Evolutionary conservation across 2,329 filamentous ascomycete species (phyloP).

Genomic region (Orbilia quercus): DNA sequence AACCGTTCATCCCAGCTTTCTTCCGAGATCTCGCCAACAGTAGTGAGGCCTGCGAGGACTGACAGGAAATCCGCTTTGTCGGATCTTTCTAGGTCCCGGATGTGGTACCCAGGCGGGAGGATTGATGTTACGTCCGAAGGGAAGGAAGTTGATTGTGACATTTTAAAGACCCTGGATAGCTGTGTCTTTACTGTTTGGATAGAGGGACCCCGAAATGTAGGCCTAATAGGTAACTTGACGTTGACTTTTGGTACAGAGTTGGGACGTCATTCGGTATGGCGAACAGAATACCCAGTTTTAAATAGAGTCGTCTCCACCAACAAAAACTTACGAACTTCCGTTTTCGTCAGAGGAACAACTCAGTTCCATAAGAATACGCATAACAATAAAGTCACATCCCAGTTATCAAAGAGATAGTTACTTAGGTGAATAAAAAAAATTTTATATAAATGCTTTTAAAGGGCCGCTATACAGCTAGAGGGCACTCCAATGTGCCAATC

Average conservation of each 20-base stretch:
- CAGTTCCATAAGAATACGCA: background rate
- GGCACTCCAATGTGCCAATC: conserved; percentile 33
- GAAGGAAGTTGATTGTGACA: conserved; percentile 28
- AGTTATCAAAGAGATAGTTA: background rate
- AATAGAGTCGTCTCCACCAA: too few relatives aligned
- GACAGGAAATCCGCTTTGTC: conserved; percentile 88
- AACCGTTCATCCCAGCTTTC: conserved; percentile 81
- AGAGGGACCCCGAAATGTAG: background rate
- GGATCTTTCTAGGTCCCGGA: conserved; percentile 80
- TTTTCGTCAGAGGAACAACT: background rate
- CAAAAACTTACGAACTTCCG: background rate
- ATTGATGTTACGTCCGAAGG: conserved; percentile 75
- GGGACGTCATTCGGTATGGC: background rate
- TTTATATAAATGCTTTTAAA: background rate
- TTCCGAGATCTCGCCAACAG: conserved; percentile 85
- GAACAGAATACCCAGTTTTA: too few relatives aligned
- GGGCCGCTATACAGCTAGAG: conserved; percentile 6
- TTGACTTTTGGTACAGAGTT: too few relatives aligned
- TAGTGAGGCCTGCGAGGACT: conserved; percentile 89
- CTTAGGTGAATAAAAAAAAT: background rate
- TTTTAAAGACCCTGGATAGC: too few relatives aligned
- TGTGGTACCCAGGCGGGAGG: conserved; percentile 82
- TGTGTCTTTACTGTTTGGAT: too few relatives aligned
- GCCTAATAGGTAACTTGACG: too few relatives aligned
- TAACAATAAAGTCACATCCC: too few relatives aligned